A percentile compares a stretch with the other conserved stretches of the same genome.
These are phyloP conservation scores for Lepidium campestre DNA, from an alignment of 441 rosid species.

Conservation along the genomic window DNA sequence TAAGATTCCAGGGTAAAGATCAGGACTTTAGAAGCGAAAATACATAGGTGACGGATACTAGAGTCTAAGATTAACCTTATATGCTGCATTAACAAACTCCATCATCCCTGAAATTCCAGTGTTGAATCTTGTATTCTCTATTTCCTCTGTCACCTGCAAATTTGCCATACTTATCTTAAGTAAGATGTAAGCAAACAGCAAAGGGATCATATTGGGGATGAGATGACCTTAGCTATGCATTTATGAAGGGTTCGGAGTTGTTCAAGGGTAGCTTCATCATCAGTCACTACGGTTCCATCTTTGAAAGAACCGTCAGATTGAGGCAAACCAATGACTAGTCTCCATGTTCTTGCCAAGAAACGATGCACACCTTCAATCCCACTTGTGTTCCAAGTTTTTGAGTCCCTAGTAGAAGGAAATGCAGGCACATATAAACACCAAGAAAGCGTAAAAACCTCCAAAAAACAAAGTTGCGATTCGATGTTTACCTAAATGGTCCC, in stretches of 20 bases:
- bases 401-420: constrained; percentile 57
- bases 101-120: constrained; percentile 98
- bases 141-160: constrained; percentile 83
- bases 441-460: background rate
- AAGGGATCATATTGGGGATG: background rate
- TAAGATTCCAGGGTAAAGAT: background rate
- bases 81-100: constrained; percentile 90
- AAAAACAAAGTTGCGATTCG: background rate
- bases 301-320: constrained; percentile 50
- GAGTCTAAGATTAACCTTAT: constrained; percentile 49
- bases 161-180: background rate
- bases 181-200: background rate
- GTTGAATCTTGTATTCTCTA: constrained; percentile 87
- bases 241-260: constrained; percentile 73
- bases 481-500: constrained; percentile 86
- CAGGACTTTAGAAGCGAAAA: background rate
- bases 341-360: constrained; percentile 88
- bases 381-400: constrained; percentile 92
- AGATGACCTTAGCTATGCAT: constrained; percentile 83
- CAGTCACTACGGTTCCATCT: constrained; percentile 56
- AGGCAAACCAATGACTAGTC: constrained; percentile 74
- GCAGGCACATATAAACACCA: background rate
- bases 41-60: background rate
- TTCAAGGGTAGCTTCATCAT: constrained; percentile 64
- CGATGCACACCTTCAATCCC: constrained; percentile 97